These are phyloP conservation scores for Pichia sp. DNA, from an alignment of 1,139 yeast genomes.

Conservation along the genomic window DNA sequence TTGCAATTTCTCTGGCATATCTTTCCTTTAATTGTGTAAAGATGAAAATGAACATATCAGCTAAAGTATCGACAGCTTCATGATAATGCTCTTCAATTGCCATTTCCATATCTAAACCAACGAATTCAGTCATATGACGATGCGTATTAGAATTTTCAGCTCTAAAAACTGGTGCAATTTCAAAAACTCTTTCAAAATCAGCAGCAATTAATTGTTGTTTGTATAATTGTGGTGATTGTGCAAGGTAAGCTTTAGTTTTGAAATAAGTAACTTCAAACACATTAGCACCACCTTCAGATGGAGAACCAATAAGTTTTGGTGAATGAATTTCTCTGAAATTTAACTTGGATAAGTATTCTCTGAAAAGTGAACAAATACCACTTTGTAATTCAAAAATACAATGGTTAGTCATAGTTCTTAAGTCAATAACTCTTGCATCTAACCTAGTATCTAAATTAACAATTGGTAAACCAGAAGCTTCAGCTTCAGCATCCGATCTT, in stretches of 20 bases:
- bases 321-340: conserved; percentile 90
- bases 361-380: conserved; percentile 81
- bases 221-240: conserved; percentile 97
- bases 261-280: conserved; percentile 91
- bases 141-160: conserved; percentile 99
- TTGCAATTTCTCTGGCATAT: conserved; percentile 76
- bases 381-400: conserved; percentile 93
- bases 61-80: conserved; percentile 80
- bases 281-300: conserved; percentile 97
- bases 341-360: conserved; percentile 68
- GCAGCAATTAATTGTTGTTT: conserved; percentile 98
- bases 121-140: conserved; percentile 98
- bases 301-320: conserved; percentile 90
- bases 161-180: conserved; percentile 96
- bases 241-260: conserved; percentile 86
- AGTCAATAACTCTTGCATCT: conserved; percentile 90
- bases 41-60: conserved; percentile 82
- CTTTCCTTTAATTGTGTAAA: conserved; percentile 77
- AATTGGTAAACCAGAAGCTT: conserved; percentile 82
- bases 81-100: conserved; percentile 97
- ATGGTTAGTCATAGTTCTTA: conserved; percentile 95
- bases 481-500: conserved; percentile 93
- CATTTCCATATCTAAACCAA: conserved; percentile 97
- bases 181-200: conserved; percentile 93
- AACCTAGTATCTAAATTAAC: conserved; percentile 95